Base-by-base conservation (phyloP, 495 filamentous ascomycete genomes). In the Saxophila tyrrhenica region DNA sequence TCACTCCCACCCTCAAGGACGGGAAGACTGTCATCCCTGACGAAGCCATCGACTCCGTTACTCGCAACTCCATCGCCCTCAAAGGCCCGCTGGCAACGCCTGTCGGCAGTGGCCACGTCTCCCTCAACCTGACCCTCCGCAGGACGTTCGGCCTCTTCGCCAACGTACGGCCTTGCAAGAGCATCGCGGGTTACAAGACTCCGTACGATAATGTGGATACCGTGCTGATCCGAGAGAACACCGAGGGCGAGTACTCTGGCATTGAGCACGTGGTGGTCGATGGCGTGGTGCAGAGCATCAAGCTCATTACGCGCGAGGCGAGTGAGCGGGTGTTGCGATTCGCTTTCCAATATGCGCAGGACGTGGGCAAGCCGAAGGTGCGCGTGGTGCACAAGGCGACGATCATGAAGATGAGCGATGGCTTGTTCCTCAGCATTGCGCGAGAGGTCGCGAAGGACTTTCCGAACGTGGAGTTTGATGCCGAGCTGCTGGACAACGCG, bases 351-450 rank as follows among this genome's bases (percentile, higher is more conserved):
- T 89, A 97, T 65, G 92, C 92, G 62, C 78, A 89, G 69, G 79
- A 86, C 49, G 86, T 96, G 59, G 86, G 89, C 65, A 85, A 85
- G 77, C 86, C 81, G 69, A 95, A 96, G 82, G 92, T 98, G 57
- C 86, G 92, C 59, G 91, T 85, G 39, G 92, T 97, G 50, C 91
- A 97, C 81, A 97, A 97, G 81, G 92, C 91, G 65, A 98, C 94
- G 65, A 98, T 97, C 77, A 97, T 97, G 92, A 98, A 98, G 83
- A 97, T 97, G 94, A 85, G 79, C 71, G 92, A 98, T 72, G 92
- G 92, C 73, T 86, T 98, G 48, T 98, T 98, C 84, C 77, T 97
- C 55, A 84, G 78, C 70, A 84, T 80, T 50, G 94, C 89, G 62
- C 74, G 82, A 29, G 77, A 89, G 23, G 76, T 98, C 65, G 73